Conservation (phyloP, 2,329 filamentous ascomycete genomes). For the Thielaviopsis musarum region DNA sequence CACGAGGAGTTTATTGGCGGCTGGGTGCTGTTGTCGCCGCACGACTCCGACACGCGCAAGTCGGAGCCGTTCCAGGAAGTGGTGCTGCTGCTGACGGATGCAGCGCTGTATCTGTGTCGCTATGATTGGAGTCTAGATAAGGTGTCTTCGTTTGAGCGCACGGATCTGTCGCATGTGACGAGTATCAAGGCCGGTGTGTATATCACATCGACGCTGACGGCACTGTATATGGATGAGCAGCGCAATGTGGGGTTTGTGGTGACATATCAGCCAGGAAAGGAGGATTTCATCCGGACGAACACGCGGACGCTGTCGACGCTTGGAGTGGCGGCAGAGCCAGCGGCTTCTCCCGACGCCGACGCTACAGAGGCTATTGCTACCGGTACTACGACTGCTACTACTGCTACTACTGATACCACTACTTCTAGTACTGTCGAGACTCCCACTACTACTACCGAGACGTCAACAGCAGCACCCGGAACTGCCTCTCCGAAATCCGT, state of each 20-base stretch:
- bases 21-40: conserved; percentile 75
- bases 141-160: conserved; percentile 76
- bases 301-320: conserved; percentile 59
- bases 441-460: not conserved
- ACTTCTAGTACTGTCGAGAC: not conserved
- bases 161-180: conserved; percentile 57
- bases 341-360: not conserved
- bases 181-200: conserved; percentile 70
- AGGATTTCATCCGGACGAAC: conserved; percentile 63
- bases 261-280: conserved; percentile 53
- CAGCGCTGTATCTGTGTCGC: conserved; percentile 71
- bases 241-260: conserved; percentile 76
- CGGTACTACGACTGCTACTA: not conserved
- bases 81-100: conserved; percentile 71
- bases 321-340: conserved; percentile 15
- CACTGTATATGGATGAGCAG: conserved; percentile 56
- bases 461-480: not conserved
- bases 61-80: conserved; percentile 72
- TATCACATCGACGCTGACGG: conserved; percentile 72
- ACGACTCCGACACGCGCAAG: conserved; percentile 51
- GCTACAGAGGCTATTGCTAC: not conserved
- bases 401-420: not conserved
- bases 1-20: conserved; percentile 72
- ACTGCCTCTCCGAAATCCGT: not conserved
- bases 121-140: conserved; percentile 96